These are phyloP conservation scores for Xanthoconium separans DNA, from an alignment of 1,284 basidiomycete genomes.

Conservation along the genomic window DNA sequence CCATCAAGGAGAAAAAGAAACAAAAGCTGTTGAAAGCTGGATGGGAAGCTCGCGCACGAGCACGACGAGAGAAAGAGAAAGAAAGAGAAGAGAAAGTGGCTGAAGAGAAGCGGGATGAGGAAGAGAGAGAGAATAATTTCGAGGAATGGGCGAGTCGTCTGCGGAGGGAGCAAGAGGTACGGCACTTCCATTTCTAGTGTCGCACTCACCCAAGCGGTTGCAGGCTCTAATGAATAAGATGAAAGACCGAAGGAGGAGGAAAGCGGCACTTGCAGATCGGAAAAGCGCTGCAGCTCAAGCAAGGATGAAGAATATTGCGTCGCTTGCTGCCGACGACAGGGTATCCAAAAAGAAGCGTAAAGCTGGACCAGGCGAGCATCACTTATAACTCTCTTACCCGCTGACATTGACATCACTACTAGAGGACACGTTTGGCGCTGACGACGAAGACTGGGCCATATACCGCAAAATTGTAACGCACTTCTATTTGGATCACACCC, in stretches of 20 bases:
- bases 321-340: constrained; percentile 82
- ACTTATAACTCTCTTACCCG: not conserved
- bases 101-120: constrained; percentile 73
- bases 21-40: constrained; percentile 94
- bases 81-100: constrained; percentile 77
- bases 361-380: constrained; percentile 63
- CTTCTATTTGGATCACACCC: constrained; percentile 4
- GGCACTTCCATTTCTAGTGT: constrained; percentile 7
- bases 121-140: constrained; percentile 74
- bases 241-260: constrained; percentile 80
- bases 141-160: constrained; percentile 71
- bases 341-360: constrained; percentile 80
- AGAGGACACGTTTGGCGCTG: constrained; percentile 95
- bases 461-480: constrained; percentile 91
- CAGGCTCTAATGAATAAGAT: constrained; percentile 82
- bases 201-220: not conserved
- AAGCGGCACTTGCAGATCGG: constrained; percentile 83
- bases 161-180: constrained; percentile 77
- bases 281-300: constrained; percentile 96
- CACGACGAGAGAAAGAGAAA: constrained; percentile 86
- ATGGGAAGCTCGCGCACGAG: constrained; percentile 87
- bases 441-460: constrained; percentile 97
- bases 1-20: constrained; percentile 91
- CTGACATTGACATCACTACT: constrained; percentile 6
- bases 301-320: constrained; percentile 96